These are phyloP conservation scores for Blepharisma stoltei DNA, from an alignment of 73 alveolate species.

Conservation along the genomic window DNA sequence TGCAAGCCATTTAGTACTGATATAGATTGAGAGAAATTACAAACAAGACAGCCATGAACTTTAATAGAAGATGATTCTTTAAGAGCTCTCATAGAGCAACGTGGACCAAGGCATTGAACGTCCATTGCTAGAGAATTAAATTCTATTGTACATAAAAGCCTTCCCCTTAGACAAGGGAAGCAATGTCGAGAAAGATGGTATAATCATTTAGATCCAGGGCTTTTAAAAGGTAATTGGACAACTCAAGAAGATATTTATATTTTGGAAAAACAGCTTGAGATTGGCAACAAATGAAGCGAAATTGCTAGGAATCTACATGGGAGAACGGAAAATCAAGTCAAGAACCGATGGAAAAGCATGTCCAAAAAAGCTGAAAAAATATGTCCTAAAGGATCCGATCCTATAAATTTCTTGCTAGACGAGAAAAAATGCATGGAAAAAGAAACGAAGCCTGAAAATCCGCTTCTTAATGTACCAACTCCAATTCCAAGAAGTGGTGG, in stretches of 20 bases:
- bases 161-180: conserved; percentile 61
- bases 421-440: no score
- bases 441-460: background rate
- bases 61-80: conserved; percentile 36
- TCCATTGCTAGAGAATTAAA: conserved; percentile 48
- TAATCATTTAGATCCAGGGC: conserved; percentile 72
- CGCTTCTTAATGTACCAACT: background rate
- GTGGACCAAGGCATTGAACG: conserved; percentile 41
- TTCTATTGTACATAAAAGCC: conserved; percentile 29
- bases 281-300: conserved; percentile 86
- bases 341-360: conserved; percentile 60
- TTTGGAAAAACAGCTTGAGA: conserved; percentile 61
- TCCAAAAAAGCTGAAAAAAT: background rate
- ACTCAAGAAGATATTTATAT: conserved; percentile 70
- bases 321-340: conserved; percentile 82
- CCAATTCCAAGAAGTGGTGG: background rate
- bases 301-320: conserved; percentile 64
- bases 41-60: conserved; percentile 32
- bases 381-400: no score
- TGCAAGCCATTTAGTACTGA: conserved; percentile 20
- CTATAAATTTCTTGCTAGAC: no score
- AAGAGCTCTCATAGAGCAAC: background rate
- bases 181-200: conserved; percentile 86
- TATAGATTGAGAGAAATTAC: background rate
- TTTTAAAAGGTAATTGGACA: conserved; percentile 73